These are phyloP conservation scores for Debaryomyces fabryi DNA, from an alignment of 1,139 yeast species.

Conservation along the genomic window DNA sequence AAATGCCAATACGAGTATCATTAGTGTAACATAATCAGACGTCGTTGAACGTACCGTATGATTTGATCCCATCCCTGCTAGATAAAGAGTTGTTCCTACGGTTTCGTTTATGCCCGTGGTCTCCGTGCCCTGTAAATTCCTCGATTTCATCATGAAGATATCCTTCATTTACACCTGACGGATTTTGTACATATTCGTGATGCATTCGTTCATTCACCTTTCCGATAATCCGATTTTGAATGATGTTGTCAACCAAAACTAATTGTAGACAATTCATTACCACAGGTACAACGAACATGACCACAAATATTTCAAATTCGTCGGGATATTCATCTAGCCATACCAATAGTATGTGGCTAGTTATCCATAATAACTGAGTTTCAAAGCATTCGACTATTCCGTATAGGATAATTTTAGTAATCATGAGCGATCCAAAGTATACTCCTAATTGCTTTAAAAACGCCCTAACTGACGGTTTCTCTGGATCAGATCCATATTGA, in stretches of 20 bases:
- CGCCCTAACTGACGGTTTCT: conserved; percentile 65
- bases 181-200: conserved; percentile 12
- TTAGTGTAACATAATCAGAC: neutral
- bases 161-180: conserved; percentile 9
- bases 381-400: conserved; percentile 45
- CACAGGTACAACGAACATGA: conserved; percentile 79
- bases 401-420: conserved; percentile 59
- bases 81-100: neutral
- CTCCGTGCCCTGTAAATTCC: neutral
- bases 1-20: neutral
- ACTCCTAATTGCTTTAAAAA: conserved; percentile 74
- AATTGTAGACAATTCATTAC: conserved; percentile 86
- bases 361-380: conserved; percentile 45
- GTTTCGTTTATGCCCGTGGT: neutral
- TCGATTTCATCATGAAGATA: conserved; percentile 11
- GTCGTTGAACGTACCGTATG: conserved; percentile 13
- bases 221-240: conserved; percentile 52
- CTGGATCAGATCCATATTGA: conserved; percentile 63
- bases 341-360: conserved; percentile 53
- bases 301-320: conserved; percentile 79
- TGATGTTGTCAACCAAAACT: conserved; percentile 82
- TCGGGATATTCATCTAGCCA: conserved; percentile 82
- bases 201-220: conserved; percentile 25
- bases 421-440: conserved; percentile 64
- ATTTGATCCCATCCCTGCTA: neutral